Percentiles rank a stretch among this genome's conserved stretches.
Conservation (phyloP, 2,329 filamentous ascomycete genomes). For the Claviceps sp. region DNA sequence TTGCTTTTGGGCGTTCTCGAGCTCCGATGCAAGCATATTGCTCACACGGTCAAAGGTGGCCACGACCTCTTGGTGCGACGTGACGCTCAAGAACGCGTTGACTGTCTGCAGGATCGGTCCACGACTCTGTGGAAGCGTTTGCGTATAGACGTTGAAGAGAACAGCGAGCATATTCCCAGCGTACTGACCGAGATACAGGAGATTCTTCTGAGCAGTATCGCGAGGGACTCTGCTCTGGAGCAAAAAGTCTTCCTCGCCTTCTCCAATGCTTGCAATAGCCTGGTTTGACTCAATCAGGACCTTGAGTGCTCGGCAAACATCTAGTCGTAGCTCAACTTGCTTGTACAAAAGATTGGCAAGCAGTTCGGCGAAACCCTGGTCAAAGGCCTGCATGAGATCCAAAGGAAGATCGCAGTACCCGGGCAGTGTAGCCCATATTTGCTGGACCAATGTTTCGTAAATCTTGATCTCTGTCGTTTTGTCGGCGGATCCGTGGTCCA, state of each 20-base stretch:
- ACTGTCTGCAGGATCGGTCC: constrained; percentile 88
- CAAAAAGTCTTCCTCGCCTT: constrained; percentile 56
- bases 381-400: constrained; percentile 63
- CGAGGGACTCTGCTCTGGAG: constrained; percentile 69
- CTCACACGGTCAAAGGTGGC: constrained; percentile 83
- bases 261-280: constrained; percentile 57
- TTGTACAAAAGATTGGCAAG: constrained; percentile 86
- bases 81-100: constrained; percentile 86
- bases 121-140: constrained; percentile 84
- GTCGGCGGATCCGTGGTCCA: constrained; percentile 67
- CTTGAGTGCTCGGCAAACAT: constrained; percentile 77
- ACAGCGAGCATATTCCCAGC: constrained; percentile 85
- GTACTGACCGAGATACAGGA: constrained; percentile 67
- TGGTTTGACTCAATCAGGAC: constrained; percentile 86
- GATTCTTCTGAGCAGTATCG: constrained; percentile 60
- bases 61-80: constrained; percentile 62
- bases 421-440: constrained; percentile 87
- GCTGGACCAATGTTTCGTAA: constrained; percentile 89
- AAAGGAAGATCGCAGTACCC: constrained; percentile 90
- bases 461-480: constrained; percentile 97
- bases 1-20: constrained; percentile 41
- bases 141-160: constrained; percentile 97
- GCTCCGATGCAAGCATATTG: constrained; percentile 62
- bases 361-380: constrained; percentile 80
- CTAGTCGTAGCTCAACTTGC: constrained; percentile 73